A percentile compares a stretch with the other conserved stretches of the same genome.
Conservation (phyloP, 176 grass and related monocot species). For the Saccharum officinarum region DNA sequence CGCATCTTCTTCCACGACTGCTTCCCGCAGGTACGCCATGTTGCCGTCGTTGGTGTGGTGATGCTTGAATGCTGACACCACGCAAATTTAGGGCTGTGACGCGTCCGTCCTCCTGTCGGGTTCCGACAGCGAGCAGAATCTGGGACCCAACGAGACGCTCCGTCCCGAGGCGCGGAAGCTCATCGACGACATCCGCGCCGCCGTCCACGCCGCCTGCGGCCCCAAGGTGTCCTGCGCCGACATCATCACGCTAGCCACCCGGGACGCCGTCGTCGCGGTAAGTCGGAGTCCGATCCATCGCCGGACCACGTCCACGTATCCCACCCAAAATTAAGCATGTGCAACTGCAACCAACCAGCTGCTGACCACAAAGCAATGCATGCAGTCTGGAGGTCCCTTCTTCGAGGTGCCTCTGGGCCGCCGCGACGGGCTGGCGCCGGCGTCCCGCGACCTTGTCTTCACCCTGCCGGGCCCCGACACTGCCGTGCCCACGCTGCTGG, state of each 20-base stretch:
- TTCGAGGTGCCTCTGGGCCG: conserved; percentile 46
- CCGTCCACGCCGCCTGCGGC: conserved; percentile 30
- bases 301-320: too few species aligned
- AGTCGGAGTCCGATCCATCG: too few species aligned
- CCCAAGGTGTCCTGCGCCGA: conserved; percentile 53
- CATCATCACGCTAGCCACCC: conserved; percentile 43
- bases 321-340: too few species aligned
- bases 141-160: conserved; percentile 33
- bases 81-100: conserved; percentile 43
- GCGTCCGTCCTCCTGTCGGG: conserved; percentile 48
- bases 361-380: too few species aligned
- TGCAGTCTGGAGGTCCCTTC: conserved; percentile 25
- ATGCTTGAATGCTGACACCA: too few species aligned
- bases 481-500: background rate
- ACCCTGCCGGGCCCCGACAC: conserved; percentile 27
- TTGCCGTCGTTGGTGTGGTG: too few species aligned
- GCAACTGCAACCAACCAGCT: too few species aligned
- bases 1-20: conserved; percentile 68
- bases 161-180: conserved; percentile 31
- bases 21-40: conserved; percentile 42
- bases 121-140: conserved; percentile 4
- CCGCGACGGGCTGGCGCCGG: conserved; percentile 23
- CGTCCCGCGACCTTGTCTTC: background rate
- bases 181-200: conserved; percentile 44
- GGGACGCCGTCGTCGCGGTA: conserved; percentile 39